Conservation (phyloP, 1,284 basidiomycete species). For the Violaceomyces palustris region DNA sequence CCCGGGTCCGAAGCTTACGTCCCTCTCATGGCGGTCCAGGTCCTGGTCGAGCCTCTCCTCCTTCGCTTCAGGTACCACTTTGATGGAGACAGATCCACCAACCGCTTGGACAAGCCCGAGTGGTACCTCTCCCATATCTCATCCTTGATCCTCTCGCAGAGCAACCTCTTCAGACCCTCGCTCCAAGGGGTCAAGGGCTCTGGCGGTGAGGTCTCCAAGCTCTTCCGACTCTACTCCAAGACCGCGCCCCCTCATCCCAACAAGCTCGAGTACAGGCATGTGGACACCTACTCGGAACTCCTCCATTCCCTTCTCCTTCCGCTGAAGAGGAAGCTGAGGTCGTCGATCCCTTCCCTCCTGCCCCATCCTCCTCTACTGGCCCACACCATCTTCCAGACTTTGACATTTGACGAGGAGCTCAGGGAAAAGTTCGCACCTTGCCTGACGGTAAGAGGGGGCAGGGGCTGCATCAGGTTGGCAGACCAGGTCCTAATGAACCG, state of each 20-base stretch:
- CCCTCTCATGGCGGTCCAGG: conserved; percentile 59
- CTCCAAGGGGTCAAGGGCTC: conserved; percentile 5
- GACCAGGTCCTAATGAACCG: conserved; percentile 73
- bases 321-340: conserved; percentile 33
- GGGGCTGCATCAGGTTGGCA: conserved; percentile 47
- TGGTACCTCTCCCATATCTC: conserved; percentile 92
- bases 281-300: conserved; percentile 41
- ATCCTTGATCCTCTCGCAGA: conserved; percentile 57
- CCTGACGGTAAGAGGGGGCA: conserved; percentile 21
- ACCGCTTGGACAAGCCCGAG: conserved; percentile 89
- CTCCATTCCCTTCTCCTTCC: conserved; percentile 38
- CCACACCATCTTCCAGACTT: conserved; percentile 87
- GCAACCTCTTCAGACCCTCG: conserved; percentile 65
- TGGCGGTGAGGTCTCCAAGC: conserved; percentile 4
- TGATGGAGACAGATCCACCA: conserved; percentile 77
- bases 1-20: conserved; percentile 43
- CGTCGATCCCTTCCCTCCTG: conserved; percentile 65
- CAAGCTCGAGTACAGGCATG: conserved; percentile 55
- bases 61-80: conserved; percentile 94
- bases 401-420: conserved; percentile 78
- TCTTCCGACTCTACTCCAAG: conserved; percentile 59
- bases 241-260: conserved; percentile 69
- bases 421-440: conserved; percentile 54
- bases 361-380: conserved; percentile 78
- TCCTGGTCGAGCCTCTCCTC: conserved; percentile 76